phyloP scores from a whole-genome alignment of 2,329 filamentous ascomycete species.

The Purpureocillium takamizusanense region DNA sequence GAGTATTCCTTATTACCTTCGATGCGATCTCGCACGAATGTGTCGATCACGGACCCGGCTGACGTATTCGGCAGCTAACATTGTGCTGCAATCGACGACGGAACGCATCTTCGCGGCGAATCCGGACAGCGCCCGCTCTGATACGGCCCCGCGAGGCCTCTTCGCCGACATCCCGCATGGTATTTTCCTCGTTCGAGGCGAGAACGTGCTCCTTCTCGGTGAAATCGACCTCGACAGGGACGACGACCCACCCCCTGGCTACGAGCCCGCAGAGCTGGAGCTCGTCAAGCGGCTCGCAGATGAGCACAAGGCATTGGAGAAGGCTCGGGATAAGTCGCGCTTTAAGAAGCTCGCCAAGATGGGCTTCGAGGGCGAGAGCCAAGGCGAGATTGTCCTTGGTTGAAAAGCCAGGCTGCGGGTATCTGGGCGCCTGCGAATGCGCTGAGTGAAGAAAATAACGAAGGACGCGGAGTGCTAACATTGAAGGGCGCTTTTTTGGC shows the following conservation, averaged over 20 bases:
- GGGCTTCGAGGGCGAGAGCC: constrained; percentile 82
- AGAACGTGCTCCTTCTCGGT: constrained; percentile 92
- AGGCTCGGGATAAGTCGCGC: constrained; percentile 63
- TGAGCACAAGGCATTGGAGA: constrained; percentile 59
- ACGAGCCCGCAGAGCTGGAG: constrained; percentile 54
- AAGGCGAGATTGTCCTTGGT: constrained; percentile 63
- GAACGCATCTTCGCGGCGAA: constrained; percentile 71
- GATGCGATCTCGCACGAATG: too few relatives aligned
- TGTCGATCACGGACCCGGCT: not conserved
- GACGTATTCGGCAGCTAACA: constrained; percentile 56
- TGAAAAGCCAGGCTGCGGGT: constrained; percentile 1
- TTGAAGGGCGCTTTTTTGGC: too few relatives aligned
- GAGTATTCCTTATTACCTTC: not conserved
- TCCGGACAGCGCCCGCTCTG: constrained; percentile 29
- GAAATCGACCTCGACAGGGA: constrained; percentile 97
- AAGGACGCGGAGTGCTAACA: too few relatives aligned
- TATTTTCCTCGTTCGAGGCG: constrained; percentile 84
- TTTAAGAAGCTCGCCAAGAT: constrained; percentile 63
- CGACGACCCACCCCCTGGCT: constrained; percentile 73
- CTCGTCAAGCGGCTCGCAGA: constrained; percentile 66
- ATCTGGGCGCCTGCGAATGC: too few relatives aligned
- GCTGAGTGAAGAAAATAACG: too few relatives aligned
- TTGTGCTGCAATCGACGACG: constrained; percentile 86
- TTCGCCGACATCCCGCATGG: constrained; percentile 83
- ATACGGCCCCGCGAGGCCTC: constrained; percentile 32